Base-by-base conservation (phyloP, 441 rosid species). In the Francoa sonchifolia region DNA sequence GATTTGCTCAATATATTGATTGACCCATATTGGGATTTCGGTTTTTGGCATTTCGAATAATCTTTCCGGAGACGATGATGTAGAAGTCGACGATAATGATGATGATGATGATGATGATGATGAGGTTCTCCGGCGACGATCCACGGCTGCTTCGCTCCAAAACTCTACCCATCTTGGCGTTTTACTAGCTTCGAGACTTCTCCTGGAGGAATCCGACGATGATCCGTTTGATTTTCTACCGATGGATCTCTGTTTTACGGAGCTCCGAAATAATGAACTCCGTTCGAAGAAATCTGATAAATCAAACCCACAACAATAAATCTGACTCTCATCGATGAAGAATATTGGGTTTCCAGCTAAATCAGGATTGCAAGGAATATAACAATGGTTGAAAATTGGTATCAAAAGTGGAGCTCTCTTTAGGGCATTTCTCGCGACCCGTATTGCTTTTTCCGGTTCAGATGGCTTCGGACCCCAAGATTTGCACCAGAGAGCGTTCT, bases 261-360 rank as follows among this genome's bases (percentile, higher is more conserved):
- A 48, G 45, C 64, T 53, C 23, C 72, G 61, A 42, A 80, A 77
- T 6, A 79, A 55, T 0, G 82, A 70, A 48, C 75, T 89, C 6
- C 84, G 75, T 50, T 85, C 84, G 48, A 82, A 82, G 45, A 85
- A 85, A 50, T 77, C 92, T 0, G 92, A 75, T 9, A 89, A 74
- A 74, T 89, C 97, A 46, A 74, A 75, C 5, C 95, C 95, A 66
- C 97, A 89, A 52, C 95, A 89, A 48, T 79, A 89, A 65, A 84
- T 62, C 50, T 80, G 77, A 52, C 63, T 76, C 63, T 89, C 97
- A 23, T 89, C 97, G 19, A 89, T 67, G 56, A 68, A 89, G 58
- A 89, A 89, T 23, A 89, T 68, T 5, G 97, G 97, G 62, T 89
- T 89, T 16, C 97, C 97, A 0, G 95, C 94, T 40, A 84, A 54